Conservation (phyloP, 495 filamentous ascomycete genomes). For the Lophium mytilinum region DNA sequence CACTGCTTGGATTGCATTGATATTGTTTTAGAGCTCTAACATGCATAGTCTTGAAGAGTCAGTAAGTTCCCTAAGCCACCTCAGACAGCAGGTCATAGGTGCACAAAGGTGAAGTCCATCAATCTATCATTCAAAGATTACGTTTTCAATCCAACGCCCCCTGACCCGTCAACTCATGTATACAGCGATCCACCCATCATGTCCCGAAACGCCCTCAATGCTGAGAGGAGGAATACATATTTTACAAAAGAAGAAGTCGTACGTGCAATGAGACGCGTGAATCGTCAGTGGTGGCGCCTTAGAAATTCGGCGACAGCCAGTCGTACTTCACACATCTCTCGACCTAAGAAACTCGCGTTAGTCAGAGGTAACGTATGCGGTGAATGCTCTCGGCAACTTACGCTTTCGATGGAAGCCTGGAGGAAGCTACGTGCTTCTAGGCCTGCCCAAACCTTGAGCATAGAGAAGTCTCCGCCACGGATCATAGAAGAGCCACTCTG, state of each 20-base stretch:
- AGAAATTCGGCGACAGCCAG: conserved; percentile 38
- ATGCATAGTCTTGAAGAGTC: too few relatives aligned
- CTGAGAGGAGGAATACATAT: not conserved
- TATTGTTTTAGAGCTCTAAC: too few relatives aligned
- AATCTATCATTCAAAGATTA: too few relatives aligned
- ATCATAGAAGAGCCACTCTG: conserved; percentile 61
- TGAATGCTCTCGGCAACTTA: conserved; percentile 38
- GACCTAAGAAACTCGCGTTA: conserved; percentile 19
- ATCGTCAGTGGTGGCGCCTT: not conserved
- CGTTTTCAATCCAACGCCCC: too few relatives aligned
- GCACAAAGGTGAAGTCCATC: too few relatives aligned
- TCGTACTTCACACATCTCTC: conserved; percentile 41
- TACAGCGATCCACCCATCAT: too few relatives aligned
- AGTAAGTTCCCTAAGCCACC: too few relatives aligned
- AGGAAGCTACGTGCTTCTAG: conserved; percentile 82
- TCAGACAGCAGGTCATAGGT: too few relatives aligned
- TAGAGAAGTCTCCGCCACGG: conserved; percentile 63
- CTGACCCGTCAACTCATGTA: too few relatives aligned
- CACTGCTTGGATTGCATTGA: too few relatives aligned
- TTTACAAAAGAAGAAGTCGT: not conserved
- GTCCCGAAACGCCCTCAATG: not conserved
- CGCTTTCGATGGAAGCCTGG: conserved; percentile 80
- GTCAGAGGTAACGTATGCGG: not conserved
- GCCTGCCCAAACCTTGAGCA: conserved; percentile 90
- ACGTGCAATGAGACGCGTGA: not conserved